Conservation (phyloP, 495 filamentous ascomycete species). For the Terfezia boudieri region DNA sequence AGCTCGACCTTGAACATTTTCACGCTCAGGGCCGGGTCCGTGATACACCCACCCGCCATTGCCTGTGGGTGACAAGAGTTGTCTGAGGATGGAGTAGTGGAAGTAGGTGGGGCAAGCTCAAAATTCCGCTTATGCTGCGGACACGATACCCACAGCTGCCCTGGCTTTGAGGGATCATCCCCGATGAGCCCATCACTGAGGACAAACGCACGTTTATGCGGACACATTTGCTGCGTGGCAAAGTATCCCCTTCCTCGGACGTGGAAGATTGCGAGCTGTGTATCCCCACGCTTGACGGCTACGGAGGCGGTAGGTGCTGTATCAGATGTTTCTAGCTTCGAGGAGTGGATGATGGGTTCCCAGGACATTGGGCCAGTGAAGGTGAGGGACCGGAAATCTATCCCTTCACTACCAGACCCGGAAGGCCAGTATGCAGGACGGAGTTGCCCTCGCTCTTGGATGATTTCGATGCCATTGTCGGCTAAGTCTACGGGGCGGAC, state of each 20-base stretch:
- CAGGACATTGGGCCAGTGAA: slow-evolving; percentile 51
- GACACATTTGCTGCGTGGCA: slow-evolving; percentile 95
- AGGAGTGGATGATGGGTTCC: slow-evolving; percentile 62
- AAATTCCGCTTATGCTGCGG: slow-evolving; percentile 90
- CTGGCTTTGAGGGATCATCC: slow-evolving; percentile 27
- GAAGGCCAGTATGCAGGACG: slow-evolving; percentile 72
- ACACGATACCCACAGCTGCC: slow-evolving; percentile 49
- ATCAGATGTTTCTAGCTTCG: slow-evolving; percentile 46
- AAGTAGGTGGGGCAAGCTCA: slow-evolving; percentile 34
- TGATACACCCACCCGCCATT: slow-evolving; percentile 49
- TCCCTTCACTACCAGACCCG: slow-evolving; percentile 31
- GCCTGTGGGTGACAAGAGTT: slow-evolving; percentile 6
- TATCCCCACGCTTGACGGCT: slow-evolving; percentile 70
- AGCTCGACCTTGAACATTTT: slow-evolving; percentile 71
- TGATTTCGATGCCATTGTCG: slow-evolving; percentile 46
- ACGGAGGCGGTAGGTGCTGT: slow-evolving; percentile 40
- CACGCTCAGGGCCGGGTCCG: slow-evolving; percentile 56
- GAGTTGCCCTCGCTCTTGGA: slow-evolving; percentile 50
- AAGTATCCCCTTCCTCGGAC: slow-evolving; percentile 55
- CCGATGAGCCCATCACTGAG: slow-evolving; percentile 74
- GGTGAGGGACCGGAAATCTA: slow-evolving; percentile 48
- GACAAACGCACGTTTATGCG: slow-evolving; percentile 82
- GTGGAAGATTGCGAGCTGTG: slow-evolving; percentile 80
- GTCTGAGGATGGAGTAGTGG: not conserved
- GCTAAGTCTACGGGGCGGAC: slow-evolving; percentile 12